A percentile compares a stretch with the other conserved stretches of the same genome.
These are phyloP conservation scores for Termitomyces titanicus DNA, from an alignment of 768 basidiomycete genomes.

Conservation along the genomic window DNA sequence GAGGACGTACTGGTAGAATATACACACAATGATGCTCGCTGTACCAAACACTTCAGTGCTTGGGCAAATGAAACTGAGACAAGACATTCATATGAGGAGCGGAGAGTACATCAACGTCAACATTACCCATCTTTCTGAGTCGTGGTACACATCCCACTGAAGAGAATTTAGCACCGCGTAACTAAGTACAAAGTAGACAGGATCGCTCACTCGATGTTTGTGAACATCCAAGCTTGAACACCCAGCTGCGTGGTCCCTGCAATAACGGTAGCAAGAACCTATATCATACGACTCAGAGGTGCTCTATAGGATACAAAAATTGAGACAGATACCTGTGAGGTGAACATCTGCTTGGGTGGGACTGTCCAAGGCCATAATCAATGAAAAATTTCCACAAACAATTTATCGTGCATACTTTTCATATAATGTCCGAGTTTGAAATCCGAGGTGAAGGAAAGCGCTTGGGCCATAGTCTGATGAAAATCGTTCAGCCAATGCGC, in stretches of 20 bases:
- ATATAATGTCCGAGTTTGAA: constrained; percentile 80
- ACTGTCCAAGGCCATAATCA: constrained; percentile 35
- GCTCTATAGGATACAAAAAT: neutral
- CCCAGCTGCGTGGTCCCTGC: constrained; percentile 66
- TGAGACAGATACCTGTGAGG: neutral
- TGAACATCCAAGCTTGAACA: constrained; percentile 66
- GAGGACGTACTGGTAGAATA: neutral
- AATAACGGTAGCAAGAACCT: constrained; percentile 53
- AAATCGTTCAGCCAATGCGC: neutral
- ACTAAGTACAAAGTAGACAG: neutral
- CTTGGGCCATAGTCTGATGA: constrained; percentile 50
- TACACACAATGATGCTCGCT: constrained; percentile 55
- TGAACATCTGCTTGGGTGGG: constrained; percentile 56
- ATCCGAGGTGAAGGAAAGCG: constrained; percentile 64
- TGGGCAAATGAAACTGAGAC: constrained; percentile 45
- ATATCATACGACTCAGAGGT: neutral
- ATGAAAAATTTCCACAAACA: neutral
- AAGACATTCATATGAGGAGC: neutral
- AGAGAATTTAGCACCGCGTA: neutral
- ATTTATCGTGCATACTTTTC: constrained; percentile 31
- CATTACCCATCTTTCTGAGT: constrained; percentile 40
- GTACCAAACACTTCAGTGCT: constrained; percentile 50
- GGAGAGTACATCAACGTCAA: constrained; percentile 1
- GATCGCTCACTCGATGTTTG: constrained; percentile 35
- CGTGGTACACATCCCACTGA: constrained; percentile 43